phyloP scores from a whole-genome alignment of 2,329 filamentous ascomycete genomes.

The Fonsecaea pugnacius region DNA sequence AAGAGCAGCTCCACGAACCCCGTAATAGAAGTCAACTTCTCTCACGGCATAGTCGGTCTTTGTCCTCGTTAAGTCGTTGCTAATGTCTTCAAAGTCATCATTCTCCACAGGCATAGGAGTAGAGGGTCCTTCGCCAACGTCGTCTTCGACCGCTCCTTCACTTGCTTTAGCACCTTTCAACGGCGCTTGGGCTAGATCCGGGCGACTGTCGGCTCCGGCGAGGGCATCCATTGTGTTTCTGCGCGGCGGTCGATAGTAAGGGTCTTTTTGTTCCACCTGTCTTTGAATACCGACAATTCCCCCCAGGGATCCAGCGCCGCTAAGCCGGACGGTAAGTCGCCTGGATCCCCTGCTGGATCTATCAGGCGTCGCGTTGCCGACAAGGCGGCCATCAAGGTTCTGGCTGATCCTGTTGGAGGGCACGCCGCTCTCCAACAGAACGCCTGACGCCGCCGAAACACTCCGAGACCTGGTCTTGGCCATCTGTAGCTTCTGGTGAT shows the following conservation, averaged over 20 bases:
- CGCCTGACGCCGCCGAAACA: constrained; percentile 65
- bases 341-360: constrained; percentile 73
- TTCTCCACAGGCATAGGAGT: constrained; percentile 44
- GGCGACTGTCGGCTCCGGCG: constrained; percentile 45
- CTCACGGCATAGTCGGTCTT: constrained; percentile 76
- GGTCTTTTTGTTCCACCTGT: constrained; percentile 65
- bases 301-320: constrained; percentile 49
- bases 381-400: constrained; percentile 46
- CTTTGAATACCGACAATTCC: constrained; percentile 50
- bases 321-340: constrained; percentile 58
- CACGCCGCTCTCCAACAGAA: constrained; percentile 59
- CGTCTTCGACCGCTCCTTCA: constrained; percentile 55
- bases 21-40: constrained; percentile 97
- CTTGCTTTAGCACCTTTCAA: constrained; percentile 41
- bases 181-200: constrained; percentile 53
- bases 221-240: constrained; percentile 64
- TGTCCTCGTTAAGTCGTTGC: constrained; percentile 51
- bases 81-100: constrained; percentile 42
- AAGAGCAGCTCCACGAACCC: constrained; percentile 83
- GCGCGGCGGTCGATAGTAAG: constrained; percentile 85
- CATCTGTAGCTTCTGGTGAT: constrained; percentile 63
- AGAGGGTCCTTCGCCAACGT: constrained; percentile 38
- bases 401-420: constrained; percentile 60
- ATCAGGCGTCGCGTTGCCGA: constrained; percentile 67
- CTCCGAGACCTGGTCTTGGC: constrained; percentile 61